These are phyloP conservation scores for Amphicarpaea edgeworthii DNA, from an alignment of 306 rosid species.

Conservation along the genomic window DNA sequence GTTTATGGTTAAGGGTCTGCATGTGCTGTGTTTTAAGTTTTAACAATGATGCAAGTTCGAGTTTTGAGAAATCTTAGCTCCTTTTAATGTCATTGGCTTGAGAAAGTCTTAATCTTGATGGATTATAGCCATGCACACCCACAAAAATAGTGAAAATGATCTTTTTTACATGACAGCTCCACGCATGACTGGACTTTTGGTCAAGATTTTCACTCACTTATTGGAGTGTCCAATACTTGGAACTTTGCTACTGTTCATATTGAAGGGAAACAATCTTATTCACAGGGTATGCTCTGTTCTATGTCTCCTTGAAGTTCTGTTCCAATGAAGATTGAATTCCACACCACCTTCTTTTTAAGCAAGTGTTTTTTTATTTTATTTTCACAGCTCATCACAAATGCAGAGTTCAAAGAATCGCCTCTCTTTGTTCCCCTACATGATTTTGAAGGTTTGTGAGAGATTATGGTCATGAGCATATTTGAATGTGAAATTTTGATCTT, in stretches of 20 bases:
- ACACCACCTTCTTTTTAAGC: not conserved
- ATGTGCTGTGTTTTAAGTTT: constrained; percentile 9
- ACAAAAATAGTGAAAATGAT: constrained; percentile 21
- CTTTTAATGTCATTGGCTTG: not conserved
- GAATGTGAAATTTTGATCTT: not conserved
- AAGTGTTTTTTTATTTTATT: constrained; percentile 9
- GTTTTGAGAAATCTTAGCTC: too few species aligned
- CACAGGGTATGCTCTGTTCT: constrained; percentile 61
- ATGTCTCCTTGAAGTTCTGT: not conserved
- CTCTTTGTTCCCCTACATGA: constrained; percentile 76
- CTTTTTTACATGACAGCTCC: constrained; percentile 65
- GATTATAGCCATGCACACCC: not conserved
- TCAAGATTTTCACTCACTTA: constrained; percentile 68
- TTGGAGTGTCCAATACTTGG: constrained; percentile 80
- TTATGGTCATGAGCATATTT: not conserved
- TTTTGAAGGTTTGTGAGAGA: constrained; percentile 61
- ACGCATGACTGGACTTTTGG: constrained; percentile 79
- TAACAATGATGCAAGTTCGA: not conserved
- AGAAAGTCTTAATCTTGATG: constrained; percentile 6
- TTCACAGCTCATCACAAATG: constrained; percentile 79
- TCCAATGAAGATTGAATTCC: constrained; percentile 5
- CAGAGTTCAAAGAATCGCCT: constrained; percentile 77
- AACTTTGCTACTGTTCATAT: constrained; percentile 59
- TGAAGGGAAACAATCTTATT: constrained; percentile 80
- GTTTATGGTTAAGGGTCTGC: constrained; percentile 10